Conservation (phyloP, 208 protist genomes). For the Trypanosoma congolense region DNA sequence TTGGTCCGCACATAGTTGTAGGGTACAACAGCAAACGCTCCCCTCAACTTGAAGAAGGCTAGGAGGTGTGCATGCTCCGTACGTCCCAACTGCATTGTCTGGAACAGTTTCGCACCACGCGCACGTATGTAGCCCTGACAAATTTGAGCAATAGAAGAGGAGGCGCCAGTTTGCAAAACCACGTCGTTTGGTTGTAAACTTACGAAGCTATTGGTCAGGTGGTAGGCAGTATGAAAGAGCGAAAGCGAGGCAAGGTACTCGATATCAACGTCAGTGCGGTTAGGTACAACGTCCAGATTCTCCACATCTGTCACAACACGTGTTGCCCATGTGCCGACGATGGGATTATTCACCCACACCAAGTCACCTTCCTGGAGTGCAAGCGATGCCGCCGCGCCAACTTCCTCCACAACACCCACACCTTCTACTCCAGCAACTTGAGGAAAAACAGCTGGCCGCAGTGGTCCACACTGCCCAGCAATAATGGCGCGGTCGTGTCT, state of each 20-base stretch:
- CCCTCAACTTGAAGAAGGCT: slow-evolving; percentile 81
- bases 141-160: slow-evolving; percentile 83
- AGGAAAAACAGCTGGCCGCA: slow-evolving; percentile 25
- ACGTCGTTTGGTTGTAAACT: slow-evolving; percentile 86
- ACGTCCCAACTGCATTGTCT: slow-evolving; percentile 86
- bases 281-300: slow-evolving; percentile 84
- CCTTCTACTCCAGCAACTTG: slow-evolving; percentile 83
- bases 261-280: slow-evolving; percentile 86
- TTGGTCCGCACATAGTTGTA: slow-evolving; percentile 85
- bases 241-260: slow-evolving; percentile 92
- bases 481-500: slow-evolving; percentile 95
- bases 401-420: slow-evolving; percentile 93
- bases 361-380: slow-evolving; percentile 86
- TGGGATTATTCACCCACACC: slow-evolving; percentile 90
- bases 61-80: slow-evolving; percentile 82
- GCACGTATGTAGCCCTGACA: slow-evolving; percentile 84
- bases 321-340: slow-evolving; percentile 88
- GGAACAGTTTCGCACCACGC: slow-evolving; percentile 84
- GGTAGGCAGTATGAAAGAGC: slow-evolving; percentile 95
- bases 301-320: slow-evolving; percentile 84
- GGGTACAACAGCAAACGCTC: slow-evolving; percentile 80
- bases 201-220: slow-evolving; percentile 94
- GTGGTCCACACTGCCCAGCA: slow-evolving; percentile 76
- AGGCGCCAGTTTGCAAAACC: slow-evolving; percentile 81
- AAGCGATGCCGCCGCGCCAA: slow-evolving; percentile 66